Base-by-base conservation (phyloP, 441 rosid species). In the Pelargonium exstipulatum region DNA sequence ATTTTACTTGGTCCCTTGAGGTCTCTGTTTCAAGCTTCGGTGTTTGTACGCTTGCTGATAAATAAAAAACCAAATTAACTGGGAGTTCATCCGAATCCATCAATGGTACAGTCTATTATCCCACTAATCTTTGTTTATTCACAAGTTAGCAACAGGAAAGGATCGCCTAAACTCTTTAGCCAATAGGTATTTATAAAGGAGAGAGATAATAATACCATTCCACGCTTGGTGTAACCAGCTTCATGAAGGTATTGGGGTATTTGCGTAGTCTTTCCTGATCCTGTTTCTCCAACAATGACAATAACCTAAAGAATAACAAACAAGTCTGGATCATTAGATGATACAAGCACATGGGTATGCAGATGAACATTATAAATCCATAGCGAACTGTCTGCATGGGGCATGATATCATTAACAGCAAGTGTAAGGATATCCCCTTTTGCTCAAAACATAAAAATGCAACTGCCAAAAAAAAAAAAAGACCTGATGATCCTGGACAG, bases 191-290 rank as follows among this genome's bases (percentile, higher is more conserved):
- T 18, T 29, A 55, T 14, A 24, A 43, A 65, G 32, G 51, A 51
- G 22, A 45, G 12, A 66, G 42, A 74, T 45, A 64, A 69, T 83
- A 93, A 69, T 83, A 93, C 97, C 95, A 86, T 90, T 68, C 99
- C 99, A 24, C 78, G 83, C 83, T 87, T 90, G 14, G 98, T 95
- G 82, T 92, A 95, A 74, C 98, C 98, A 73, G 95, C 96, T 83
- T 95, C 99, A 65, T 92, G 97, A 70, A 92, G 96, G 82, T 92
- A 95, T 69, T 95, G 99, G 29, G 99, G 98, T 73, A 95, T 87
- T 75, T 92, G 99, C 12, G 99, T 95, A 51, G 99, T 95, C 87
- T 95, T 95, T 69, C 99, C 99, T 24, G 98, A 95, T 74, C 98
- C 97, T 69, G 99, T 92, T 80, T 95, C 99, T 76, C 99, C 99